A percentile compares a stretch with the other conserved stretches of the same genome.
phyloP scores from a whole-genome alignment of 768 basidiomycete species.

The Termitomyces titanicus region DNA sequence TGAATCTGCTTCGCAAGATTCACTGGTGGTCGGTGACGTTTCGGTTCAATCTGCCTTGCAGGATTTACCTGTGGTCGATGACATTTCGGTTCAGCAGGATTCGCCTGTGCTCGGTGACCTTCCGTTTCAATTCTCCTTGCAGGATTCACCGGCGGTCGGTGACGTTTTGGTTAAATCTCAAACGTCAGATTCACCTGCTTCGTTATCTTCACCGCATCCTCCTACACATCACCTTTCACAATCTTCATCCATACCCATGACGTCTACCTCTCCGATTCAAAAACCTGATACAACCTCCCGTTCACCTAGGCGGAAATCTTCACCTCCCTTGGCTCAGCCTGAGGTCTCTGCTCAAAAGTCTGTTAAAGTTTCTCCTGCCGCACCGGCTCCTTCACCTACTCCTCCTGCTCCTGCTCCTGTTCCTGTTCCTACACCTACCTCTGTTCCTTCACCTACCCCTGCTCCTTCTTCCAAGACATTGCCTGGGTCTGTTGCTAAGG shows the following conservation, averaged over 20 bases:
- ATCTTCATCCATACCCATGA: no score
- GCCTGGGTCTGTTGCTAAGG: background rate
- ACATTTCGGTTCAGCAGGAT: no score
- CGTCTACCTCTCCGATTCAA: background rate
- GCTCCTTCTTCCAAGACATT: background rate
- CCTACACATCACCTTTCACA: background rate
- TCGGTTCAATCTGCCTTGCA: no score
- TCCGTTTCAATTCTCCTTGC: background rate
- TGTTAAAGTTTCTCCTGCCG: background rate
- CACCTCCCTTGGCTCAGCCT: background rate
- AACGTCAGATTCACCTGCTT: background rate
- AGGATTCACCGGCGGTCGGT: no score
- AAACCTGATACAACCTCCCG: background rate
- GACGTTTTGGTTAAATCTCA: no score
- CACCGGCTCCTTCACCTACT: background rate
- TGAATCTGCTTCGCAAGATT: background rate
- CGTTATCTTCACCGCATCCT: background rate
- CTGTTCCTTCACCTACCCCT: no score
- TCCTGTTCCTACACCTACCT: background rate
- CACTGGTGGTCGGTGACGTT: no score
- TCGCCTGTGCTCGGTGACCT: conserved; percentile 11
- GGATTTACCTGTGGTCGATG: no score
- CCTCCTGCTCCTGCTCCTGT: background rate
- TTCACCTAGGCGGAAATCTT: background rate
- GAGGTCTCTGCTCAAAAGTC: background rate